phyloP scores from a whole-genome alignment of 1,284 basidiomycete genomes.

The Pseudozyma sp. region DNA sequence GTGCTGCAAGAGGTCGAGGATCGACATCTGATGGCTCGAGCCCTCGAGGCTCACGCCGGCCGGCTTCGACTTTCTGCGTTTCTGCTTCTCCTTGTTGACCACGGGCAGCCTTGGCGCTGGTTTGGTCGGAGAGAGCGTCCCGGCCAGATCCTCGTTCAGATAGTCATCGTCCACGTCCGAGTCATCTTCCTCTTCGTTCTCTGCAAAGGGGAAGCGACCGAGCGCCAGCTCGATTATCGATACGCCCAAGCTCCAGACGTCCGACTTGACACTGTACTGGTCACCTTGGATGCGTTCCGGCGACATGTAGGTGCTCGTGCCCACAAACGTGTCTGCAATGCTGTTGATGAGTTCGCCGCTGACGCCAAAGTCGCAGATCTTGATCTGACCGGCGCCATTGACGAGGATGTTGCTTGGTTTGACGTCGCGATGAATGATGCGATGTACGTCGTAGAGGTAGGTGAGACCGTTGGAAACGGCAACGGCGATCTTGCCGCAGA shows the following conservation, averaged over 20 bases:
- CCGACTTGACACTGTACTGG: conserved; percentile 95
- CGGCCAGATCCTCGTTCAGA: conserved; percentile 48
- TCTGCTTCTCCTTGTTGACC: conserved; percentile 57
- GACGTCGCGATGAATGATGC: conserved; percentile 99
- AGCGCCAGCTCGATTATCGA: conserved; percentile 92
- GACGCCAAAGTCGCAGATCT: conserved; percentile 98
- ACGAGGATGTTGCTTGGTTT: conserved; percentile 98
- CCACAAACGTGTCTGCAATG: conserved; percentile 98
- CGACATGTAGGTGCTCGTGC: conserved; percentile 99
- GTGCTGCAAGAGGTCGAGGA: conserved; percentile 93
- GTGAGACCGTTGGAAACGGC: conserved; percentile 93
- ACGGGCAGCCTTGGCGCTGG: conserved; percentile 34
- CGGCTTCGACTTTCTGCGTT: conserved; percentile 65
- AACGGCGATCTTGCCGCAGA: conserved; percentile 89
- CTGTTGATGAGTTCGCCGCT: conserved; percentile 98
- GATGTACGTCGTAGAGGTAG: conserved; percentile 97
- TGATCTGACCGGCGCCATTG: conserved; percentile 93
- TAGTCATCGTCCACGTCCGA: conserved; percentile 30
- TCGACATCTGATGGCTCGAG: conserved; percentile 93
- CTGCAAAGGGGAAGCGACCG: conserved; percentile 86
- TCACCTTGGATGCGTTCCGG: conserved; percentile 98
- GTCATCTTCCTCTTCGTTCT: conserved; percentile 41
- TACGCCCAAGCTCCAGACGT: conserved; percentile 96
- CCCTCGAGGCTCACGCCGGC: conserved; percentile 89
- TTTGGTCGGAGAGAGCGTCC: conserved; percentile 59